Evolutionary conservation across 768 basidiomycete genomes (phyloP).

Genomic region (Suillus paluster): DNA sequence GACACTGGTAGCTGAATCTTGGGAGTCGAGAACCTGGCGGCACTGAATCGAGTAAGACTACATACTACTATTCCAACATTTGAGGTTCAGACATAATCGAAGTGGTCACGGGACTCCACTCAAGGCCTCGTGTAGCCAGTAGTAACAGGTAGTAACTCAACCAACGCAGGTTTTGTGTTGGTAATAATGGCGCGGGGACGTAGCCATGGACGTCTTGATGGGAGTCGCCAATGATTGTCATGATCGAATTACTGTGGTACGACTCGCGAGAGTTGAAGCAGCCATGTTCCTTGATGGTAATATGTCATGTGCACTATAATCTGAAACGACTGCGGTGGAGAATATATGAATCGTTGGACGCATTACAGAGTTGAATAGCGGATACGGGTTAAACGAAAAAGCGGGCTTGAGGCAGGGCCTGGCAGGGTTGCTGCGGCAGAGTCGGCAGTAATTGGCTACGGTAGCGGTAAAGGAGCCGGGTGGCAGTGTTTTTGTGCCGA

Average conservation of each 20-base stretch:
- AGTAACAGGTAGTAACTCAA: background rate
- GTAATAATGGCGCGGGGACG: background rate
- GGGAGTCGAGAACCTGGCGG: background rate
- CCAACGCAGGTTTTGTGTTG: background rate
- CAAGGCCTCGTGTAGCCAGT: background rate
- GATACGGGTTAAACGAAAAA: too few species aligned
- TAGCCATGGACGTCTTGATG: conserved; percentile 1
- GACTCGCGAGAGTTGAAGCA: conserved; percentile 4
- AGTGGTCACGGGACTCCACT: background rate
- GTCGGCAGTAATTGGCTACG: background rate
- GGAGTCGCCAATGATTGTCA: background rate
- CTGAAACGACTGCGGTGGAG: background rate
- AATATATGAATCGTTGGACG: too few species aligned
- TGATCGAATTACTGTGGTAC: background rate
- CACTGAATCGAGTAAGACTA: background rate
- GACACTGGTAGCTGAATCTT: too few species aligned
- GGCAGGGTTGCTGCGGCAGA: too few species aligned
- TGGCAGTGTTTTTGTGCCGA: background rate
- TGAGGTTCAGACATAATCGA: background rate
- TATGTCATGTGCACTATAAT: background rate
- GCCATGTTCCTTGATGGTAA: conserved; percentile 9
- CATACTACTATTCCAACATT: too few species aligned
- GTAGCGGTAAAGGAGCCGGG: background rate
- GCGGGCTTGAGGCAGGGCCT: background rate
- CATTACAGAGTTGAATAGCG: too few species aligned